Base-by-base conservation (phyloP, 495 filamentous ascomycete genomes). In the Podospora anserina region DNA sequence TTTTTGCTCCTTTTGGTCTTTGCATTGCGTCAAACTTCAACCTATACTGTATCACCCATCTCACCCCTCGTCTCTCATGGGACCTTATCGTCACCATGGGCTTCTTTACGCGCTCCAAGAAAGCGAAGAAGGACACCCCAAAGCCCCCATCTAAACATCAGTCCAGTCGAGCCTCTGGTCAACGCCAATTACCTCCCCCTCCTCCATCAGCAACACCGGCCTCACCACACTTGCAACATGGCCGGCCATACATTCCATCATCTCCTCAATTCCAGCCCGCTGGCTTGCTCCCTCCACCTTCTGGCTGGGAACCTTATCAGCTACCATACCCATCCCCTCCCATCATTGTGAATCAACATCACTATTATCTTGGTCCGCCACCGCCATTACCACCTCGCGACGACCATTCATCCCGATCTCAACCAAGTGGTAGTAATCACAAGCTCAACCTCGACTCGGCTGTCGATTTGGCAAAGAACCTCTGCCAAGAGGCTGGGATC, bases 341-440 rank as follows among this genome's bases (percentile, higher is more conserved):
- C 55, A 81, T 84, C 57, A 75, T 84, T 30, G 80, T 84, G 66
- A 82, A 83, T 69, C 82, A 84, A 44, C 72, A 84, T 55, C 77
- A 84, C 67, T 84, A 84, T 61, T 84, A 84, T 64, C 67, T 82
- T 6, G 73, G 72, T 2, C 71, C 75, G 2, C 69, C 78, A 5
- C 71, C 74, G 16, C 76, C 72, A 58, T 63, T 69, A 3, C 69
- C 78, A 5, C 71, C 73, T 18, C 76, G 71, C 57, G 63, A 69
- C 7, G 70, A 71, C 2, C 61, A 69, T 27, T 68, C 72, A 1
- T 62, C 69, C 49, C 68, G 65, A n/a, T 53, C 72, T 28, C 39
- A 62, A 58, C 63, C 69, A 53, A 74, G 68, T 66, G 70, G 61
- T 15, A 66, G 76, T 55, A 65, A 76, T 9, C 72, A 73, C 65